phyloP scores from a whole-genome alignment of 2,329 filamentous ascomycete genomes.

The Talaromyces pinophilus region DNA sequence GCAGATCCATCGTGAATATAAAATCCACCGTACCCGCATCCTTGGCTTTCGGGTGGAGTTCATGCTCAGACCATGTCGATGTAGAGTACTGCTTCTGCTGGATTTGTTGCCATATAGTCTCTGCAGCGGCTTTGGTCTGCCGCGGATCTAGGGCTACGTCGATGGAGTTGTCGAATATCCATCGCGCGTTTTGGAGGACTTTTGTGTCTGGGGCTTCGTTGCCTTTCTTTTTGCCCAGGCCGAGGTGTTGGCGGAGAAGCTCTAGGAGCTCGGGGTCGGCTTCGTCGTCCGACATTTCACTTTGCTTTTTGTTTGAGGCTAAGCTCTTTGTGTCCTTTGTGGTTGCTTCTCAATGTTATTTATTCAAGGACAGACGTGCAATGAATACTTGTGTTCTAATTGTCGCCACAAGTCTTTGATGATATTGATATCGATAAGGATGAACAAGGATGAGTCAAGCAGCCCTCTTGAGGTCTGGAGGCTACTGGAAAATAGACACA shows the following conservation, averaged over 20 bases:
- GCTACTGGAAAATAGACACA: neutral
- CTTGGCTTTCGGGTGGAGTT: conserved; percentile 81
- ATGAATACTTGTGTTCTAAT: neutral
- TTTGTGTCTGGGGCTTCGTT: conserved; percentile 68
- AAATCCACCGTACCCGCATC: conserved; percentile 82
- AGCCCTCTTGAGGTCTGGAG: neutral
- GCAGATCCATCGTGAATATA: conserved; percentile 93
- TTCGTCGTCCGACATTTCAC: conserved; percentile 83
- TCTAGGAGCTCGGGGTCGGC: conserved; percentile 84
- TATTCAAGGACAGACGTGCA: neutral
- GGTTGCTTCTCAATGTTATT: neutral
- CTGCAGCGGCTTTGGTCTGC: conserved; percentile 78
- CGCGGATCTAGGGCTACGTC: conserved; percentile 87
- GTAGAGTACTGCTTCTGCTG: conserved; percentile 79
- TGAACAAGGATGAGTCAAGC: conserved; percentile 12
- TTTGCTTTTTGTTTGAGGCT: neutral
- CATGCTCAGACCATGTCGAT: conserved; percentile 81
- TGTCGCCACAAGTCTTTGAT: neutral
- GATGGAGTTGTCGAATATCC: conserved; percentile 87
- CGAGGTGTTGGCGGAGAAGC: conserved; percentile 78
- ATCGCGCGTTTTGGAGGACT: conserved; percentile 79
- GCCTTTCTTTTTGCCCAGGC: conserved; percentile 53
- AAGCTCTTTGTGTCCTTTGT: neutral
- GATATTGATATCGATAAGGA: conserved; percentile 13
- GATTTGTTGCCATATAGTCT: conserved; percentile 78